Evolutionary conservation across 345 rosid species (phyloP), one percentile per base, ranked within the genome.

Genomic region (Lepidium didymum): DNA sequence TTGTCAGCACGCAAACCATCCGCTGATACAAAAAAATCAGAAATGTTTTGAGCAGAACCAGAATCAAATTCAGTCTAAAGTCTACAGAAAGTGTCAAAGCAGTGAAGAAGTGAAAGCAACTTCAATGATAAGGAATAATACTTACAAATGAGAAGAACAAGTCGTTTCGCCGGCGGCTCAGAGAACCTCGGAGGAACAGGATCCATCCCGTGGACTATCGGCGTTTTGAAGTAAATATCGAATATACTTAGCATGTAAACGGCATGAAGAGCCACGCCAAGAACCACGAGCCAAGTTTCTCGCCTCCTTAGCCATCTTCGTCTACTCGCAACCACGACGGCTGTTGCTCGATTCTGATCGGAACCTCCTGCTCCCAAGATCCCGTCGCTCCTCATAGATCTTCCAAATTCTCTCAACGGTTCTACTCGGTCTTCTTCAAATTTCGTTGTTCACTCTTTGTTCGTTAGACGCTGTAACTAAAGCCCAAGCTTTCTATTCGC

Each of bases 1-100:
- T 90, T 93, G 79, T 93, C 98, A 66, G 97, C 97, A 13, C 98
- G 94, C 68, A 93, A 77, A 44, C 98, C 98, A 81, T 90, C 98
- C 40, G 98, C 98, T 93, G 88, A 69, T 59, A 61, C 1, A 29
- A 25, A 7, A 13, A 21, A 15, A 46, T 15, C 15, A 71, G 34
- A 70, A 51, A 47, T 11, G 71, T 16, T 4, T 13, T 12, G 34
- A 23, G 13, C 42, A 56, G 15, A 56, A 35, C 3, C 60, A 56
- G n/a, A 55, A 25, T 34, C 21, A 62, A 45, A 42, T 45, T 29
- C 1, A 15, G 23, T 55, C 54, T 31, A 31, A 8, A 37, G 3
- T 25, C 58, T 14, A 33, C 55, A 12, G n/a, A 11, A 49, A 50
- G 43, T 10, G 23, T 11, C 10, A 31, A 61, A 42, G 2, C 11